Conservation (phyloP, 805 yeast genomes). For the Candida succiphila region DNA sequence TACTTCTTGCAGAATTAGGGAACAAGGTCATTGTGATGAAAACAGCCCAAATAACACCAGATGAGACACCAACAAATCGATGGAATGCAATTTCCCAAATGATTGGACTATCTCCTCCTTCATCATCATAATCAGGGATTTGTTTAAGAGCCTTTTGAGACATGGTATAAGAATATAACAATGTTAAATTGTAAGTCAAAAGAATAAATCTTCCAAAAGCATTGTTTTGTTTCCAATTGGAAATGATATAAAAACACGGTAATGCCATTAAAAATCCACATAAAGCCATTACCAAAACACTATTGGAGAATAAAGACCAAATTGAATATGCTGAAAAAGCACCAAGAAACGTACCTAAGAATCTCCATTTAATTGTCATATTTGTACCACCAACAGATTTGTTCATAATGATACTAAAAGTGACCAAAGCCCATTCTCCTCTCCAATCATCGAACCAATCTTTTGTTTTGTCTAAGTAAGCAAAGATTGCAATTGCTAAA, state of each 20-base stretch:
- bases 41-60: constrained; percentile 74
- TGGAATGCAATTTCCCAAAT: constrained; percentile 71
- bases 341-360: constrained; percentile 69
- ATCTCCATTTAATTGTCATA: constrained; percentile 64
- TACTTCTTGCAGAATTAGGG: constrained; percentile 68
- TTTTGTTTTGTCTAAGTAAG: constrained; percentile 50
- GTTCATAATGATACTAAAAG: constrained; percentile 76
- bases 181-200: constrained; percentile 70
- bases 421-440: constrained; percentile 80
- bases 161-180: constrained; percentile 64
- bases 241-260: constrained; percentile 47
- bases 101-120: constrained; percentile 62
- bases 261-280: constrained; percentile 37
- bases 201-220: constrained; percentile 64
- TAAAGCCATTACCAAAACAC: constrained; percentile 39
- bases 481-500: constrained; percentile 51
- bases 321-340: constrained; percentile 48
- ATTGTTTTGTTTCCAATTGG: constrained; percentile 54
- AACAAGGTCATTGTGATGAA: constrained; percentile 53
- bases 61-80: constrained; percentile 59
- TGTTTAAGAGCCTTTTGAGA: constrained; percentile 44
- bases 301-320: constrained; percentile 52
- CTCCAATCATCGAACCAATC: constrained; percentile 53
- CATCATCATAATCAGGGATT: constrained; percentile 29
- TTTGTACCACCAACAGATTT: constrained; percentile 80